Percentiles rank a stretch among this genome's conserved stretches.
These are phyloP conservation scores for Tetrahymena thermophila DNA, from an alignment of 73 alveolate species.

Conservation along the genomic window DNA sequence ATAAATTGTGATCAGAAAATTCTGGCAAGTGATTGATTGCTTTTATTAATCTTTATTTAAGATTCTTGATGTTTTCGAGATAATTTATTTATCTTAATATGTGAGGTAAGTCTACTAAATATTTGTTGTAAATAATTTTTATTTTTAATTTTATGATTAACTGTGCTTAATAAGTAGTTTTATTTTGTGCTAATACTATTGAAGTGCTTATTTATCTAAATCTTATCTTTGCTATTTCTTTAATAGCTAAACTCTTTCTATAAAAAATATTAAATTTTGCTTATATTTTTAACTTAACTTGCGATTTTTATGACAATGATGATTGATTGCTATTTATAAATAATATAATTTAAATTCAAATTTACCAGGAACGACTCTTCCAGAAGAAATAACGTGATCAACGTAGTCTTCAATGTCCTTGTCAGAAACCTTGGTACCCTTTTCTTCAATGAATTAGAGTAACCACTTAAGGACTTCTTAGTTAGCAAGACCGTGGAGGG, in stretches of 20 bases:
- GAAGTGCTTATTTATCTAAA: neutral
- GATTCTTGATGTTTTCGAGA: too few relatives aligned
- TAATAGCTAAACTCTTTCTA: too few relatives aligned
- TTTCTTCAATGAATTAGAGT: conserved; percentile 52
- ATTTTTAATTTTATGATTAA: too few relatives aligned
- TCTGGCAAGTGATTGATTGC: neutral
- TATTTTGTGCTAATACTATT: neutral
- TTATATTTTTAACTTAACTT: neutral
- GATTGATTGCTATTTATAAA: neutral
- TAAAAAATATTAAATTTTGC: neutral
- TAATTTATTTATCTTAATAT: too few relatives aligned
- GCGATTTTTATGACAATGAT: neutral
- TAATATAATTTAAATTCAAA: neutral
- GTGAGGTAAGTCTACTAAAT: neutral
- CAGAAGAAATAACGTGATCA: conserved; percentile 42
- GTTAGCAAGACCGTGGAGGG: conserved; percentile 92
- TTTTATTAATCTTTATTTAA: too few relatives aligned
- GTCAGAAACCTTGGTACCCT: conserved; percentile 64
- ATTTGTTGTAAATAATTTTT: too few relatives aligned
- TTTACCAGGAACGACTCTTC: conserved; percentile 79
- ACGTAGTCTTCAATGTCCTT: conserved; percentile 61
- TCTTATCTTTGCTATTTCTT: neutral
- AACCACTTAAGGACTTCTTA: conserved; percentile 80
- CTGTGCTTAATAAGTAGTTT: neutral
- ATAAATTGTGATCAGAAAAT: too few relatives aligned